phyloP scores from a whole-genome alignment of 1,284 basidiomycete species.

The Cutaneotrichosporon mucoides region DNA sequence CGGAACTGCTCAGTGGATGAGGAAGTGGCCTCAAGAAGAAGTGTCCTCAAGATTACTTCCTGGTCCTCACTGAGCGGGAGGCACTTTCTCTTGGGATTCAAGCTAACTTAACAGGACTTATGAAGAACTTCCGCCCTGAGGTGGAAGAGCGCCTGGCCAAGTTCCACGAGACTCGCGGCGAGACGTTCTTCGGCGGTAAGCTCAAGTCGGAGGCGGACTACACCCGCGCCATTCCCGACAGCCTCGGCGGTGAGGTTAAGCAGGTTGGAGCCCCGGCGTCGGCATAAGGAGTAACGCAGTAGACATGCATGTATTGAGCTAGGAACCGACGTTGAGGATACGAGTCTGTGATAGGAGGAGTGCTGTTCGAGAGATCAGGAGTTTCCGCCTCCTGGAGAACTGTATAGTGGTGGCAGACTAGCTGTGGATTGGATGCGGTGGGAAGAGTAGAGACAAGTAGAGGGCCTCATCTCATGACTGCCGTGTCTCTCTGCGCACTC shows the following conservation, averaged over 20 bases:
- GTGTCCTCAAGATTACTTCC: no score
- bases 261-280: conserved; percentile 6
- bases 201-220: conserved; percentile 68
- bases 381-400: no score
- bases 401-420: no score
- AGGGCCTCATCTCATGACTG: no score
- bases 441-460: no score
- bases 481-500: no score
- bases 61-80: no score
- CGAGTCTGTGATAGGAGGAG: background rate
- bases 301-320: conserved; percentile 9
- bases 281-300: conserved; percentile 4
- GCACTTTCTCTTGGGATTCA: conserved; percentile 39
- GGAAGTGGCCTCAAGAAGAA: no score
- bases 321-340: background rate
- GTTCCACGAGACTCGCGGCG: conserved; percentile 74
- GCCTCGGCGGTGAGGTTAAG: conserved; percentile 56
- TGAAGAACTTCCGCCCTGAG: conserved; percentile 94
- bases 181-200: conserved; percentile 83
- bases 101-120: conserved; percentile 30
- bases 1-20: no score
- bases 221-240: conserved; percentile 73
- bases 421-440: no score
- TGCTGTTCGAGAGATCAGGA: no score
- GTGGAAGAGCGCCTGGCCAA: conserved; percentile 80